phyloP scores from a whole-genome alignment of 2,329 filamentous ascomycete genomes.

The Phaeomoniella chlamydospora region DNA sequence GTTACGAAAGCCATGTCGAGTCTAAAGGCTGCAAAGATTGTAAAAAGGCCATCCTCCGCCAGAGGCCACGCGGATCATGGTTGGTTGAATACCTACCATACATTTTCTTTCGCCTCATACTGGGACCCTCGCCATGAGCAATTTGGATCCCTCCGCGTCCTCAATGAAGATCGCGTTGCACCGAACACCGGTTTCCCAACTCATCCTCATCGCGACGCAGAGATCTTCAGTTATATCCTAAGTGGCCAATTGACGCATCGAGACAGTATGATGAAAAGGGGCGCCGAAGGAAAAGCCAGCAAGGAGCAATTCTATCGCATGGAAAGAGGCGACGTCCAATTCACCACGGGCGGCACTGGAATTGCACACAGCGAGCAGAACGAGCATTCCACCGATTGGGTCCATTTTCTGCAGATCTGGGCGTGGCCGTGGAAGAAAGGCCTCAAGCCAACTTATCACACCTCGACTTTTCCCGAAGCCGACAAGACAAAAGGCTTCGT shows the following conservation, averaged over 20 bases:
- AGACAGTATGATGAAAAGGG: conserved; percentile 67
- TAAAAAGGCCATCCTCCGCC: conserved; percentile 54
- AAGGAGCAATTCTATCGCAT: conserved; percentile 54
- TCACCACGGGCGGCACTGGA: conserved; percentile 71
- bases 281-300: conserved; percentile 32
- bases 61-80: conserved; percentile 70
- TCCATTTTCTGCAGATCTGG: conserved; percentile 86
- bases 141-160: conserved; percentile 66
- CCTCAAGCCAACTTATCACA: conserved; percentile 63
- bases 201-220: conserved; percentile 72
- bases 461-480: conserved; percentile 55
- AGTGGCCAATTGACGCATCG: conserved; percentile 75
- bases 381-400: conserved; percentile 53
- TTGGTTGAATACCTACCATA: conserved; percentile 80
- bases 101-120: conserved; percentile 65
- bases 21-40: conserved; percentile 45
- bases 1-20: neutral
- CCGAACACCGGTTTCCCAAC: conserved; percentile 66
- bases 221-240: conserved; percentile 85
- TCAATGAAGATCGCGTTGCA: conserved; percentile 78
- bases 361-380: conserved; percentile 76
- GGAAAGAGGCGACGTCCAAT: conserved; percentile 71
- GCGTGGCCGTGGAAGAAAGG: conserved; percentile 62
- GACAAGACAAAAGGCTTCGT: conserved; percentile 58
- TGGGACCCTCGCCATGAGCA: conserved; percentile 52